Percentiles rank a stretch among this genome's conserved stretches.
Evolutionary conservation across 305 asterid genomes (phyloP).

Genomic region (Caryopteris hybrid): DNA sequence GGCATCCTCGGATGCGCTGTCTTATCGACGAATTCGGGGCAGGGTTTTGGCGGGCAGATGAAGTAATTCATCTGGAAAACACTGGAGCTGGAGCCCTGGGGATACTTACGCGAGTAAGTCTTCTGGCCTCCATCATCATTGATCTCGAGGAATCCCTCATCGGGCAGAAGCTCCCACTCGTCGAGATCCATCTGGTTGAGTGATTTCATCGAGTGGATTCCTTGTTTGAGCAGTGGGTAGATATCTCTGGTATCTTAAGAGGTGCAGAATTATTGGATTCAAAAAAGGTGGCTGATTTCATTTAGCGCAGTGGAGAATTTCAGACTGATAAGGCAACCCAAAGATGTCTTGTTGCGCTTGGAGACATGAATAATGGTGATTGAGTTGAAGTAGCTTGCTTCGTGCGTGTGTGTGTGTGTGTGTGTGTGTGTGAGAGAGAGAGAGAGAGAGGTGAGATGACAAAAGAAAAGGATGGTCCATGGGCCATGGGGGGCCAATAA

Average conservation of each 20-base stretch:
- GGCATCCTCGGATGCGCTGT: slow-evolving; percentile 13
- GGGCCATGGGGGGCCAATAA: not conserved
- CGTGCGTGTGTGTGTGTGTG: not conserved
- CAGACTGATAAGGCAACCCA: slow-evolving; percentile 1
- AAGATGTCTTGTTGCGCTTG: slow-evolving; percentile 4
- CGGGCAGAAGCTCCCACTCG: slow-evolving; percentile 73
- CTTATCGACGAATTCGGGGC: slow-evolving; percentile 33
- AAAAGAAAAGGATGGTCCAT: not conserved
- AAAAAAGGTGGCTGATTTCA: slow-evolving; percentile 26
- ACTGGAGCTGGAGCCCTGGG: slow-evolving; percentile 4
- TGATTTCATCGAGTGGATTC: not conserved
- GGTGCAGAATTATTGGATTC: slow-evolving; percentile 13
- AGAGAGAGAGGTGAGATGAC: not conserved
- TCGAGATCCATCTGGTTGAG: slow-evolving; percentile 49
- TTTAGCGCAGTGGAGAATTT: slow-evolving; percentile 23
- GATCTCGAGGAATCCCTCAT: slow-evolving; percentile 59
- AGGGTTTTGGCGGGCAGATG: slow-evolving; percentile 35
- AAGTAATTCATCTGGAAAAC: slow-evolving; percentile 62
- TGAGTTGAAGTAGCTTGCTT: not conserved
- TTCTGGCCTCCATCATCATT: slow-evolving; percentile 47
- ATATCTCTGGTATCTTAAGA: not conserved
- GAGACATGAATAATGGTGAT: slow-evolving; percentile 1
- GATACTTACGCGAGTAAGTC: slow-evolving; percentile 45
- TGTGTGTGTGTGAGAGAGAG: not conserved
- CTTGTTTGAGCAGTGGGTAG: not conserved